These are phyloP conservation scores for Posidonia australis DNA, from an alignment of 106 monocot species.

Conservation along the genomic window DNA sequence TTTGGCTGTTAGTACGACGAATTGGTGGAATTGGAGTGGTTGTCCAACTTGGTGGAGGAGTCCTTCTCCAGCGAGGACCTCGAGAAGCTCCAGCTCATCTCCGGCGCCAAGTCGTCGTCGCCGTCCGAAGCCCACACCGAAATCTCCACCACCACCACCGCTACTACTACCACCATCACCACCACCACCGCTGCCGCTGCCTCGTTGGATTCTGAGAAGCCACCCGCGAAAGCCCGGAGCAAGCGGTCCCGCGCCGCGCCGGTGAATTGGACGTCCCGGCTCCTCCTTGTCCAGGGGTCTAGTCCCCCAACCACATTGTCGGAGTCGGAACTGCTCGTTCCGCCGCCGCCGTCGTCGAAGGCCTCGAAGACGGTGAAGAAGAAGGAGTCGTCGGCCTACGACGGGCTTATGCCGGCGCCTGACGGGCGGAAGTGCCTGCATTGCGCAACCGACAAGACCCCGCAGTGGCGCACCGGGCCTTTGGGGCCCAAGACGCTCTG, in stretches of 20 bases:
- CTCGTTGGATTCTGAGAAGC: not conserved
- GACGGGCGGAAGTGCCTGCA: conserved; percentile 69
- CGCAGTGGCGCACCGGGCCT: conserved; percentile 91
- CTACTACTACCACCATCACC: not conserved
- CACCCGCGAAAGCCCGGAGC: conserved; percentile 57
- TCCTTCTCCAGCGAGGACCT: conserved; percentile 50
- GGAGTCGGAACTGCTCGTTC: conserved; percentile 4
- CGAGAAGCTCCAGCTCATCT: conserved; percentile 46
- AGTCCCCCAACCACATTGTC: conserved; percentile 6
- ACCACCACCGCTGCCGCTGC: not conserved
- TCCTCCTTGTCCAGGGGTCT: conserved; percentile 23
- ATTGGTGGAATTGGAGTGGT: conserved; percentile 56
- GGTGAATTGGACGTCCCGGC: conserved; percentile 45
- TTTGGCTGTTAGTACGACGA: conserved; percentile 33
- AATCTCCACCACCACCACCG: not conserved
- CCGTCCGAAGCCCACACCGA: not conserved
- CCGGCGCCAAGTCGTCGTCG: conserved; percentile 21
- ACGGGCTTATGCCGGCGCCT: conserved; percentile 2
- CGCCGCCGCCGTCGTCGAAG: not conserved
- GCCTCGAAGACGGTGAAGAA: conserved; percentile 26
- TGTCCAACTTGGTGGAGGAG: conserved; percentile 47
- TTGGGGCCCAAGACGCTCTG: conserved; percentile 92
- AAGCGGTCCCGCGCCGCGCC: conserved; percentile 59
- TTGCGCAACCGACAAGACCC: conserved; percentile 77
- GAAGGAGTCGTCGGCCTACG: conserved; percentile 10